phyloP scores from a whole-genome alignment of 1,284 basidiomycete species.

The Sphagnurus paluster region DNA sequence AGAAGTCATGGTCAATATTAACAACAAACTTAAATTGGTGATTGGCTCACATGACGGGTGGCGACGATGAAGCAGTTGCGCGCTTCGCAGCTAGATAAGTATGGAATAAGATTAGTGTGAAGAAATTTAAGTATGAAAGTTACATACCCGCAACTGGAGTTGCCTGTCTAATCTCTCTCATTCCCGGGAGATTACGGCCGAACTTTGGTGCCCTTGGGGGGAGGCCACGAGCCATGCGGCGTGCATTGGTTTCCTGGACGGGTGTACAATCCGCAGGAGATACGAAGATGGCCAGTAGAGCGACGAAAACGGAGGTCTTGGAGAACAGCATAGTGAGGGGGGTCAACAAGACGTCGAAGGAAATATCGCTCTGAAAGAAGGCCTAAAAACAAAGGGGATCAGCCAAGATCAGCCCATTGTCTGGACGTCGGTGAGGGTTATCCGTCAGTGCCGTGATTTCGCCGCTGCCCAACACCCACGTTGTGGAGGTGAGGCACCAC shows the following conservation, averaged over 20 bases:
- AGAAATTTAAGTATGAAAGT: background rate
- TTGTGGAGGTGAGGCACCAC: slow-evolving; percentile 5
- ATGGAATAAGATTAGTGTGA: slow-evolving; percentile 3
- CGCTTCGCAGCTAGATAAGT: slow-evolving; percentile 17
- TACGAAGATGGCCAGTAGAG: slow-evolving; percentile 12
- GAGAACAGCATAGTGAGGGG: slow-evolving; percentile 18
- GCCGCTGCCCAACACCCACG: slow-evolving; percentile 4
- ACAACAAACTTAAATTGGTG: background rate
- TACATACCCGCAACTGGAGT: slow-evolving; percentile 24
- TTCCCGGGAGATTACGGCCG: slow-evolving; percentile 29
- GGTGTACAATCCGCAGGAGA: slow-evolving; percentile 14
- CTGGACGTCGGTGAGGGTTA: slow-evolving; percentile 2
- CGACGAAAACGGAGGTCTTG: slow-evolving; percentile 11
- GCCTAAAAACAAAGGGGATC: slow-evolving; percentile 6
- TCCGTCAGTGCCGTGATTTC: background rate
- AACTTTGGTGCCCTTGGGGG: slow-evolving; percentile 35
- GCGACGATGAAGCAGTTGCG: slow-evolving; percentile 10
- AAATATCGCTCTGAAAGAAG: background rate
- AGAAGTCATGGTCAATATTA: background rate
- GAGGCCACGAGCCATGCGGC: slow-evolving; percentile 41
- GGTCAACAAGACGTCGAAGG: background rate
- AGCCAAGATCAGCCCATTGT: slow-evolving; percentile 9
- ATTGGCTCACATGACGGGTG: slow-evolving; percentile 22
- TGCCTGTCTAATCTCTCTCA: slow-evolving; percentile 16
- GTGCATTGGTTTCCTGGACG: slow-evolving; percentile 33